These are phyloP conservation scores for Apiospora phragmitis DNA, from an alignment of 2,329 filamentous ascomycete genomes.

Conservation along the genomic window DNA sequence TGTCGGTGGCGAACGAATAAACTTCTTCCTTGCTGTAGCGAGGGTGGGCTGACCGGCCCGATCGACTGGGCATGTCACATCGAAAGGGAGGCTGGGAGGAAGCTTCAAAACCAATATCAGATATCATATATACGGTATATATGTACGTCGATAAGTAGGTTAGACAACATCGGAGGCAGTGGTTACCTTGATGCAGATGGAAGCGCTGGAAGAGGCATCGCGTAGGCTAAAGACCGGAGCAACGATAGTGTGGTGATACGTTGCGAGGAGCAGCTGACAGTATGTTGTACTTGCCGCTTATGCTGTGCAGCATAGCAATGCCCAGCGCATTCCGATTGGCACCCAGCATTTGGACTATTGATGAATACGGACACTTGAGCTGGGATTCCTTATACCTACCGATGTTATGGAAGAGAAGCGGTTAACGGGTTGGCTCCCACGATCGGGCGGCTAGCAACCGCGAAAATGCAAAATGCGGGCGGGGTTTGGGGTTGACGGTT, in stretches of 20 bases:
- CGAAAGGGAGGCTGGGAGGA: neutral
- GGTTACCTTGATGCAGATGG: neutral
- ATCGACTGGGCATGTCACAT: neutral
- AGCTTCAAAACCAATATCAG: neutral
- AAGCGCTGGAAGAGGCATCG: neutral
- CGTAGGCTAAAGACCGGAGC: neutral
- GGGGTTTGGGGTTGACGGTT: neutral
- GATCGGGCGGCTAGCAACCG: neutral
- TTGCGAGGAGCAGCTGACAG: neutral
- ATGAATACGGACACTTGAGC: neutral
- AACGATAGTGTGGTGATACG: neutral
- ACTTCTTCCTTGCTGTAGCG: conserved; percentile 1
- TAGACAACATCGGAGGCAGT: neutral
- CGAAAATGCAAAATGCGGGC: neutral
- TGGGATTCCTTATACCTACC: neutral
- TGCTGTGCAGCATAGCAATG: neutral
- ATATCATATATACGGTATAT: neutral
- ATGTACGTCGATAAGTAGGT: neutral
- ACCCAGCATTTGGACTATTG: neutral
- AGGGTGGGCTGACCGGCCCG: neutral
- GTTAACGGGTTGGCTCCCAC: neutral
- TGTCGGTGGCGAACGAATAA: neutral
- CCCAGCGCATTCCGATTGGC: neutral
- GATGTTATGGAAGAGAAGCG: neutral
- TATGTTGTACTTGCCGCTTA: neutral